These are phyloP conservation scores for Fraxinus platypoda DNA, from an alignment of 305 asterid genomes.

Conservation along the genomic window DNA sequence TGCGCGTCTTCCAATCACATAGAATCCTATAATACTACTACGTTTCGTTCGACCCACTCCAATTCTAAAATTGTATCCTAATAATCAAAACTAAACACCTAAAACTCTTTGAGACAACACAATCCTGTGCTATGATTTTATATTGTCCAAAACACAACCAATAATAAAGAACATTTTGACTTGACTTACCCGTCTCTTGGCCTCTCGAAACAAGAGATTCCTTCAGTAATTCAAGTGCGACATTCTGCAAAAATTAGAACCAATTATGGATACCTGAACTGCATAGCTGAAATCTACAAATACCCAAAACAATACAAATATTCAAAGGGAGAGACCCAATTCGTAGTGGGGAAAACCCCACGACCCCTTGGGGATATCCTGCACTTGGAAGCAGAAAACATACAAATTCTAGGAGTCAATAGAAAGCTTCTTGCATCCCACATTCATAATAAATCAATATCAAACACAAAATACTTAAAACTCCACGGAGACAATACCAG, in stretches of 20 bases:
- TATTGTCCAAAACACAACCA: slow-evolving; percentile 8
- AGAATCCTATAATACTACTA: background rate
- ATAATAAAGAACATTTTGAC: slow-evolving; percentile 17
- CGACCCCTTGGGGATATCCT: background rate
- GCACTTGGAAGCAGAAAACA: background rate
- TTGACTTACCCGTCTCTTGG: slow-evolving; percentile 49
- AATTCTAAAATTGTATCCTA: background rate
- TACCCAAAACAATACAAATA: slow-evolving; percentile 2
- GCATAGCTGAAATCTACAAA: background rate
- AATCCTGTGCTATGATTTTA: background rate
- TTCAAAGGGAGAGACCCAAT: background rate
- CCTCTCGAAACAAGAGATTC: slow-evolving; percentile 55
- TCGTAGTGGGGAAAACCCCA: background rate
- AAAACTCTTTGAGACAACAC: background rate
- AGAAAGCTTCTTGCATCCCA: background rate
- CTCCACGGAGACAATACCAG: background rate
- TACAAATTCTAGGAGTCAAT: background rate
- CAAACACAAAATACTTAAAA: background rate
- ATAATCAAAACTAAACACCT: background rate
- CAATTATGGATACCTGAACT: slow-evolving; percentile 17
- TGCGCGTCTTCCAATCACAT: background rate
- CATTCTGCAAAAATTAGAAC: slow-evolving; percentile 63
- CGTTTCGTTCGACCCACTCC: background rate
- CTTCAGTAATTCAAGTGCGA: slow-evolving; percentile 71
- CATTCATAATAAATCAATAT: slow-evolving; percentile 10